These are phyloP conservation scores for Mucor velutinosus DNA, from an alignment of 371 early-diverging fungal genomes.

Conservation along the genomic window DNA sequence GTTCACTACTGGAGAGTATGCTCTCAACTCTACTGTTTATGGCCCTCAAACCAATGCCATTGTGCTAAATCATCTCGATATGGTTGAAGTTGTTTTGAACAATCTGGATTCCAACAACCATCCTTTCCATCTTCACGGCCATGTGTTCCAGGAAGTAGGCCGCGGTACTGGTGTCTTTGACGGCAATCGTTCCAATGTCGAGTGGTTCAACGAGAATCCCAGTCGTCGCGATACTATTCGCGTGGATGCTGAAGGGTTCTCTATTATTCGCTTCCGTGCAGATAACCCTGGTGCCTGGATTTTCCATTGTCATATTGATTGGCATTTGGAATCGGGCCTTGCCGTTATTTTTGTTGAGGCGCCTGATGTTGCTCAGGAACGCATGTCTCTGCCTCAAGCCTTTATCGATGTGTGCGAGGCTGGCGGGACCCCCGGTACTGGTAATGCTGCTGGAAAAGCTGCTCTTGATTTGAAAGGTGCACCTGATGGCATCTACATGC, in stretches of 20 bases:
- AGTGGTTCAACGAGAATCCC: slow-evolving; percentile 56
- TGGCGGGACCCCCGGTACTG: slow-evolving; percentile 50
- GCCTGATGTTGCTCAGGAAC: slow-evolving; percentile 57
- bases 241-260: slow-evolving; percentile 48
- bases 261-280: slow-evolving; percentile 58
- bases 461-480: slow-evolving; percentile 62
- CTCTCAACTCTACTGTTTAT: slow-evolving; percentile 56
- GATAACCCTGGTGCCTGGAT: slow-evolving; percentile 65
- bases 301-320: slow-evolving; percentile 80
- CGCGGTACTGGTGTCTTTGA: slow-evolving; percentile 50
- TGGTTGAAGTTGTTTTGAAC: slow-evolving; percentile 59
- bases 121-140: slow-evolving; percentile 67
- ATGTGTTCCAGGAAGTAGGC: slow-evolving; percentile 59
- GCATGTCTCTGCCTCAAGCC: slow-evolving; percentile 45
- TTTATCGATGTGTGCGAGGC: slow-evolving; percentile 55
- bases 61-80: slow-evolving; percentile 54
- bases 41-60: slow-evolving; percentile 62
- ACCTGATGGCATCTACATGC: slow-evolving; percentile 52
- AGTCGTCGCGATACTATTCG: slow-evolving; percentile 58
- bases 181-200: slow-evolving; percentile 35
- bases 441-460: slow-evolving; percentile 67
- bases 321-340: slow-evolving; percentile 73
- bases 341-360: slow-evolving; percentile 69
- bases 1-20: slow-evolving; percentile 57
- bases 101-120: slow-evolving; percentile 54